phyloP scores from a whole-genome alignment of 192 early-diverging fungal genomes.

The Allomyces macrogynus region DNA sequence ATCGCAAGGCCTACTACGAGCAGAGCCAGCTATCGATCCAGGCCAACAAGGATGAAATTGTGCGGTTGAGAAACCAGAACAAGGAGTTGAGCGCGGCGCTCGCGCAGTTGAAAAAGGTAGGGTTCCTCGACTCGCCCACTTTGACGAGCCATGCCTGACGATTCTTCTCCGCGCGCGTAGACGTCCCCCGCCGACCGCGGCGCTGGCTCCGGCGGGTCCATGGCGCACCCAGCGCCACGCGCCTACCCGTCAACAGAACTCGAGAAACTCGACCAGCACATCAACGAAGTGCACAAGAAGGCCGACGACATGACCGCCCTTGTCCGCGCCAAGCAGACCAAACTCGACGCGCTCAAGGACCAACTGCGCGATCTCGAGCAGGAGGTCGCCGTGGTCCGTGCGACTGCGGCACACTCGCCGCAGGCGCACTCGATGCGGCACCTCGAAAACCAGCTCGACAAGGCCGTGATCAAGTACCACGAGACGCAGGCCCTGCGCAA shows the following conservation, averaged over 20 bases:
- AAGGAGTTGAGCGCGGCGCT: constrained; percentile 33
- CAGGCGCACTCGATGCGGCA: constrained; percentile 36
- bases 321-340: constrained; percentile 22
- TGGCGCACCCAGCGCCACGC: no score
- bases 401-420: constrained; percentile 21
- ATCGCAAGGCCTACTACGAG: constrained; percentile 42
- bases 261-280: constrained; percentile 33
- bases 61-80: constrained; percentile 20
- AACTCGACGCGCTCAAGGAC: constrained; percentile 20
- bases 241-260: constrained; percentile 15
- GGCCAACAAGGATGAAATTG: constrained; percentile 41
- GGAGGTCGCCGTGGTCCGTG: constrained; percentile 22
- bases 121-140: background rate
- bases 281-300: constrained; percentile 35
- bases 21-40: constrained; percentile 39
- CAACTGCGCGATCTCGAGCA: constrained; percentile 22
- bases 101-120: constrained; percentile 33
- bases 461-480: constrained; percentile 43
- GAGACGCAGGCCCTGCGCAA: constrained; percentile 39
- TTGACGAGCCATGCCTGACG: no score
- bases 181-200: no score
- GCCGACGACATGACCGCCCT: constrained; percentile 36
- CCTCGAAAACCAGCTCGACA: constrained; percentile 38
- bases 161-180: no score
- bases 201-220: no score